A percentile compares a stretch with the other conserved stretches of the same genome.
These are phyloP conservation scores for Citropsis articulata DNA, from an alignment of 345 rosid genomes.

Conservation along the genomic window DNA sequence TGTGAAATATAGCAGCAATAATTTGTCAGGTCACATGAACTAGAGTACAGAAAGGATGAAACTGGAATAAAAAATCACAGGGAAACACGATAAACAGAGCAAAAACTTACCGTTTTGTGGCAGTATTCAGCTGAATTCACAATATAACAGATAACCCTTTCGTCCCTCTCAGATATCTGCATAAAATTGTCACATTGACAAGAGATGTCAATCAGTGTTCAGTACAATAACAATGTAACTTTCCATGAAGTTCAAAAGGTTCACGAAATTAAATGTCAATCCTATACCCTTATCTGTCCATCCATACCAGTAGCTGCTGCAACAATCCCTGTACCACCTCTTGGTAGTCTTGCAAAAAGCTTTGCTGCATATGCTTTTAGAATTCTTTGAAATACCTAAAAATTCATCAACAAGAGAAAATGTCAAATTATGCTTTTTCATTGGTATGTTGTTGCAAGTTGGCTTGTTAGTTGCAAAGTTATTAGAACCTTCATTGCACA, in stretches of 20 bases:
- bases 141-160: constrained; percentile 87
- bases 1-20: neutral
- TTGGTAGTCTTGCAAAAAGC: constrained; percentile 86
- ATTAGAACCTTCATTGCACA: neutral
- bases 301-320: constrained; percentile 99
- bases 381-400: constrained; percentile 89
- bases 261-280: neutral
- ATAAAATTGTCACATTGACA: constrained; percentile 16
- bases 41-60: too few relatives aligned
- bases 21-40: neutral
- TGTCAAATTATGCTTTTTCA: neutral
- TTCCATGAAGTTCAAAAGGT: neutral
- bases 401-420: constrained; percentile 8
- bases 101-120: constrained; percentile 78
- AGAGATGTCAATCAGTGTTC: constrained; percentile 15
- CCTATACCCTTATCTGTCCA: constrained; percentile 83
- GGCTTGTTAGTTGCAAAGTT: constrained; percentile 8
- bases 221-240: neutral
- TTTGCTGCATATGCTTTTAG: constrained; percentile 88
- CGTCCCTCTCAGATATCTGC: constrained; percentile 95
- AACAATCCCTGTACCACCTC: constrained; percentile 92
- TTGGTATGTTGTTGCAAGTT: neutral
- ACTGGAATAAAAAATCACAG: neutral
- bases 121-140: constrained; percentile 97
- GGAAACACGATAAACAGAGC: constrained; percentile 10